Percentiles rank a stretch among this genome's conserved stretches.
These are phyloP conservation scores for Bryum argenteum DNA, from an alignment of 225 moss, liverwort and hornwort genomes.

Conservation along the genomic window DNA sequence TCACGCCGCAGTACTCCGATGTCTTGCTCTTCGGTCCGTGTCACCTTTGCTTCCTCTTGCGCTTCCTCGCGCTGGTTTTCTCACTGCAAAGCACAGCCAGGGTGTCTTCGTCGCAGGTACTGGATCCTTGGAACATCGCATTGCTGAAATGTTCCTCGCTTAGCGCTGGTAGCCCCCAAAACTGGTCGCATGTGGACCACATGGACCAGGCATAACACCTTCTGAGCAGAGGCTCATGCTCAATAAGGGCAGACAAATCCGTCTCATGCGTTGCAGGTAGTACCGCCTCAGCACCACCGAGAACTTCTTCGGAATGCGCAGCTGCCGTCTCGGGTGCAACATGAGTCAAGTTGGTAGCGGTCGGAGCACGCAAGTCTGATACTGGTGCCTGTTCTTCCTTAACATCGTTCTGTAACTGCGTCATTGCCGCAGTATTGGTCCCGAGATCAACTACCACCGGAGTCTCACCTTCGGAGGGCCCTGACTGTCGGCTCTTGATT, in stretches of 20 bases:
- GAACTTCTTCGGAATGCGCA: not conserved
- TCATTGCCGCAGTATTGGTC: not conserved
- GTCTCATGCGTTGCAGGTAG: not conserved
- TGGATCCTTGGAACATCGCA: not conserved
- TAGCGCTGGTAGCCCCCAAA: slow-evolving; percentile 24
- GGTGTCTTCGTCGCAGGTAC: not conserved
- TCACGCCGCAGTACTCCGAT: no score
- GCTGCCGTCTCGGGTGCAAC: not conserved
- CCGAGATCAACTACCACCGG: not conserved
- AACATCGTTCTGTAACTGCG: not conserved
- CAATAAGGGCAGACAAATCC: not conserved
- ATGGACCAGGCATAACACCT: slow-evolving; percentile 18
- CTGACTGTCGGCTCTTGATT: not conserved
- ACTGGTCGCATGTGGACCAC: slow-evolving; percentile 14
- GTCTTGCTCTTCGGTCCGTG: no score
- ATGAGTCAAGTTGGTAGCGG: not conserved
- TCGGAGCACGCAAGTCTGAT: not conserved
- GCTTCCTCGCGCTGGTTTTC: no score
- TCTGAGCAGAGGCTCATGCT: slow-evolving; percentile 1
- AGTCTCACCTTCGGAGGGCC: not conserved
- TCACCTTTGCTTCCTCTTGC: no score
- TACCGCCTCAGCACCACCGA: not conserved
- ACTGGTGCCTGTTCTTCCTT: not conserved
- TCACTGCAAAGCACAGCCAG: not conserved
- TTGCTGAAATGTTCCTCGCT: not conserved